phyloP scores from a whole-genome alignment of 2,329 filamentous ascomycete species.

The Colletotrichum musicola region DNA sequence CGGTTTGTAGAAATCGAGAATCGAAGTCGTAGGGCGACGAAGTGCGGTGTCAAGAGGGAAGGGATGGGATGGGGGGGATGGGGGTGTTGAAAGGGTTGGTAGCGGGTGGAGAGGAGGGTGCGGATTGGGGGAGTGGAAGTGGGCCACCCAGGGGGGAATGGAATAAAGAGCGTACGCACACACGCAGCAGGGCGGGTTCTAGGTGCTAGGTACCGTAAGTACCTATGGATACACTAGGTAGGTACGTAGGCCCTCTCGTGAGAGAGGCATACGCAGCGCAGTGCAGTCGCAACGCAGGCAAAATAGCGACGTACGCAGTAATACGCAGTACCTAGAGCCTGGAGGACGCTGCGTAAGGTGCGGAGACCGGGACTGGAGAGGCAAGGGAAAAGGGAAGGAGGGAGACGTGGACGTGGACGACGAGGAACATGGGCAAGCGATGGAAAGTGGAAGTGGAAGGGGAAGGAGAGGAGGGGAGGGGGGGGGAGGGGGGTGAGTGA shows the following conservation, averaged over 20 bases:
- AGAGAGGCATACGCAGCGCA: slow-evolving; percentile 15
- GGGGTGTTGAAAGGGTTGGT: slow-evolving; percentile 40
- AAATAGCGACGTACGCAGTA: slow-evolving; percentile 10
- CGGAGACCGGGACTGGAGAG: slow-evolving; percentile 6
- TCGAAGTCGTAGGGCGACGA: slow-evolving; percentile 31
- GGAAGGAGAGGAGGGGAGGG: slow-evolving; percentile 15
- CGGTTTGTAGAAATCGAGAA: slow-evolving; percentile 35
- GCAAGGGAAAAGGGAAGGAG: slow-evolving; percentile 21
- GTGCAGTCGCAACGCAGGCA: neutral
- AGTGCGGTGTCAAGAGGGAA: slow-evolving; percentile 33
- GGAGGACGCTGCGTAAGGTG: neutral
- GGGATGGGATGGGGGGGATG: slow-evolving; percentile 38
- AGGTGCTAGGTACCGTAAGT: neutral
- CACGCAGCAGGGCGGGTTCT: slow-evolving; percentile 8
- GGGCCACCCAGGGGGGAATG: slow-evolving; percentile 24
- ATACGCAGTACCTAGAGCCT: neutral
- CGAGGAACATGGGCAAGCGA: neutral
- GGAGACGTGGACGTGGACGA: slow-evolving; percentile 17
- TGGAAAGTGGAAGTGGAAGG: slow-evolving; percentile 7
- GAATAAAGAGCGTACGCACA: slow-evolving; percentile 34
- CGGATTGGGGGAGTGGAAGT: slow-evolving; percentile 33
- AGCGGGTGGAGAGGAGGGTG: slow-evolving; percentile 39
- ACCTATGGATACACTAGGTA: neutral
- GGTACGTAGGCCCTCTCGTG: too few species aligned
- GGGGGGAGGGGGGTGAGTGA: slow-evolving; percentile 11